Percentiles rank a stretch among this genome's conserved stretches.
These are phyloP conservation scores for Spatholobus suberectus DNA, from an alignment of 306 rosid species.

Conservation along the genomic window DNA sequence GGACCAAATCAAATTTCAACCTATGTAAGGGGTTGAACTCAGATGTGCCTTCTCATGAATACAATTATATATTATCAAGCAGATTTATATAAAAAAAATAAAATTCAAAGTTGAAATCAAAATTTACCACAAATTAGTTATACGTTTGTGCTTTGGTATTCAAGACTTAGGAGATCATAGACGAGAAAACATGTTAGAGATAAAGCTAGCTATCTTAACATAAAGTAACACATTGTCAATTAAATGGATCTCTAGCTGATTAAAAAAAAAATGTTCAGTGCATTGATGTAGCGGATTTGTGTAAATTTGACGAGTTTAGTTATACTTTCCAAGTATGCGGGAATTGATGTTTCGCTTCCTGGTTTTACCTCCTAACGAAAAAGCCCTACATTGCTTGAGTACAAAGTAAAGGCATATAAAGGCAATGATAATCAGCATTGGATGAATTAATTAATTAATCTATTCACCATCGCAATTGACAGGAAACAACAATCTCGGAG, in stretches of 20 bases:
- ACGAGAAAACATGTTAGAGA: background rate
- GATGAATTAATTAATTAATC: background rate
- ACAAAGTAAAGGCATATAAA: constrained; percentile 39
- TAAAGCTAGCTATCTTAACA: background rate
- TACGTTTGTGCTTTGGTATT: background rate
- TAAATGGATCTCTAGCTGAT: background rate
- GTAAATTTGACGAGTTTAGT: background rate
- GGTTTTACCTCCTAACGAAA: background rate
- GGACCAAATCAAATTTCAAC: background rate
- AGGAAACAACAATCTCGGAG: constrained; percentile 3
- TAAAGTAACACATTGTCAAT: background rate
- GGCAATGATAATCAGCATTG: background rate
- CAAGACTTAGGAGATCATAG: background rate
- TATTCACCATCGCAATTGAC: background rate
- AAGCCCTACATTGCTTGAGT: constrained; percentile 35
- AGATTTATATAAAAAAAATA: too few relatives aligned
- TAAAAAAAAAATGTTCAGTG: background rate
- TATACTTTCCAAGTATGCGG: constrained; percentile 30
- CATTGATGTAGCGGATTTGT: background rate
- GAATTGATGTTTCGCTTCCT: constrained; percentile 14
- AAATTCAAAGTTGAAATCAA: background rate
- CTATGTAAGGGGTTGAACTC: background rate
- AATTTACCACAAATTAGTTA: background rate
- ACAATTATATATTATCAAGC: background rate
- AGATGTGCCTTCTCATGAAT: background rate